Evolutionary conservation across 2,329 filamentous ascomycete genomes (phyloP), one percentile per base, ranked within the genome.

Genomic region (Sporothrix mexicana): DNA sequence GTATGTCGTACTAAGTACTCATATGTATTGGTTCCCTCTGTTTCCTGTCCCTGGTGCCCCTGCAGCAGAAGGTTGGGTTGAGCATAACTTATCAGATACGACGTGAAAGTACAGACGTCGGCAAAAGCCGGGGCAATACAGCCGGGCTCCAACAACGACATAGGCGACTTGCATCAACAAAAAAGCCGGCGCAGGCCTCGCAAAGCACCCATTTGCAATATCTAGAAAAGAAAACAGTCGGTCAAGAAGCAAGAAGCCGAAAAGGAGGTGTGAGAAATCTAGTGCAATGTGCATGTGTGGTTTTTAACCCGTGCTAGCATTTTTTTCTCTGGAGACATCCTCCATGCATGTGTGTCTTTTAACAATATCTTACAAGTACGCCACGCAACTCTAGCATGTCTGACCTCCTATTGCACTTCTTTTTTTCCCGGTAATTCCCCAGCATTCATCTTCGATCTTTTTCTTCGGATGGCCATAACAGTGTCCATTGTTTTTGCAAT

Each of bases 51-150:
- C 30, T 36, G 7, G 30, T 36, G 30, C 30, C 30, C 30, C 13
- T 66, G 41, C 43, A 64, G 25, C 57, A 41, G 25, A 4, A 13
- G 30, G 30, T 36, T 36, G 30, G 5, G 30, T 36, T 36, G 30
- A 36, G 7, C n/a, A n/a, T n/a, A n/a, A n/a, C n/a, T 36, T 36
- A 36, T 36, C 30, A 36, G 30, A 36, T 36, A 36, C 30, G 30
- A 36, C 30, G 3, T 36, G 10, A 30, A 25, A 66, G 13, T 49
- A 49, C 12, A 47, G 12, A 17, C 13, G 43, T 68, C 64, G 64
- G 64, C 64, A 68, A 68, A 68, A 68, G 45, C 45, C 64, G 64
- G 62, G 62, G n/a, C 43, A 53, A 36, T 36, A 45, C n/a, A 64
- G 23, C n/a, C 36, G 59, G 36, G 36, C 36, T 13, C 20, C 10